Evolutionary conservation across 306 rosid genomes (phyloP).

Genomic region (Cucumis hystrix): DNA sequence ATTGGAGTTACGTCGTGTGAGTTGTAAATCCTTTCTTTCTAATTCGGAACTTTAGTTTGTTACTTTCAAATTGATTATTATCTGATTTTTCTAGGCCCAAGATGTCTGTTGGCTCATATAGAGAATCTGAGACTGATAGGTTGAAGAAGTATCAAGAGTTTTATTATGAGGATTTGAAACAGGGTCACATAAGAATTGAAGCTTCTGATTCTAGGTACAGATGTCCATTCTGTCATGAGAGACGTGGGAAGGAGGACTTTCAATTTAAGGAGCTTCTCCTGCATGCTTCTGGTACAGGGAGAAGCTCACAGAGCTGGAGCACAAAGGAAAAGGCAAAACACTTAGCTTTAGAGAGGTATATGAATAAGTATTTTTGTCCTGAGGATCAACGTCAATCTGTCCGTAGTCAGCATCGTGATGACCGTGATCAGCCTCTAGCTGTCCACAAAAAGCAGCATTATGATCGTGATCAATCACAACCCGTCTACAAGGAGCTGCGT

Average conservation of each 20-base stretch:
- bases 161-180: constrained; percentile 35
- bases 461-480: not conserved
- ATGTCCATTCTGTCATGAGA: constrained; percentile 54
- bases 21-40: not conserved
- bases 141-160: constrained; percentile 17
- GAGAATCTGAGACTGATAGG: constrained; percentile 16
- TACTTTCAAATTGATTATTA: not conserved
- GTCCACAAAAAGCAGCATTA: not conserved
- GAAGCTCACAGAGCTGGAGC: constrained; percentile 8
- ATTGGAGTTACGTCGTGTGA: not conserved
- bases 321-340: constrained; percentile 41
- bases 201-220: constrained; percentile 27
- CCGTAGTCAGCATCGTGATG: not conserved
- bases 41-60: not conserved
- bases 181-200: constrained; percentile 15
- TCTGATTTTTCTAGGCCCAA: constrained; percentile 16
- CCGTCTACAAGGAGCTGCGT: not conserved
- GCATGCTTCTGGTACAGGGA: constrained; percentile 31
- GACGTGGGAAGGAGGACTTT: constrained; percentile 14
- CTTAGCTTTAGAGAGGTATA: constrained; percentile 35
- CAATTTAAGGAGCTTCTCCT: constrained; percentile 26
- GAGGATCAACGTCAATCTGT: not conserved
- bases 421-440: not conserved
- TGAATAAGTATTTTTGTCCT: constrained; percentile 21
- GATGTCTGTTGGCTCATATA: constrained; percentile 16